These are phyloP conservation scores for Paramecium sonneborni DNA, from an alignment of 73 alveolate genomes.

Conservation along the genomic window DNA sequence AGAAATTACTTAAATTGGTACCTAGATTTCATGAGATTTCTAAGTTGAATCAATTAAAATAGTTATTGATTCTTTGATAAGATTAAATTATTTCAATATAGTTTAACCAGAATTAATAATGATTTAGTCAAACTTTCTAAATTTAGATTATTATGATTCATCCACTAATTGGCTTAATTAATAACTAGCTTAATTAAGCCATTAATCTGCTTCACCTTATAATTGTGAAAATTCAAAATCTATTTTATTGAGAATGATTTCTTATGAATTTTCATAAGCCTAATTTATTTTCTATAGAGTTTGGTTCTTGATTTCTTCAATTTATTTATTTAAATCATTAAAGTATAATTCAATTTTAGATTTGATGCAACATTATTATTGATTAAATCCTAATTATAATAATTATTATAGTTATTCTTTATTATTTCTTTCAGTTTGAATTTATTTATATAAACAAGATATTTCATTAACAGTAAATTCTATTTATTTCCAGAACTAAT, in stretches of 20 bases:
- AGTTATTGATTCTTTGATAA: neutral
- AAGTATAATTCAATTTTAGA: neutral
- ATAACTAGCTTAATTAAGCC: neutral
- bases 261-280: neutral
- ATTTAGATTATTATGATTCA: neutral
- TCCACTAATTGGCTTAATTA: neutral
- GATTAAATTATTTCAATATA: neutral
- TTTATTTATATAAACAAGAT: neutral
- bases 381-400: neutral
- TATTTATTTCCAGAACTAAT: slow-evolving; percentile 72
- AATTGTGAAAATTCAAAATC: neutral
- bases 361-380: neutral
- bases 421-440: neutral
- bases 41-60: neutral
- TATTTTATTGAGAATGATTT: neutral
- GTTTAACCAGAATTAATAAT: neutral
- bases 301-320: neutral
- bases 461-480: slow-evolving; percentile 68
- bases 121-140: neutral
- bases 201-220: neutral
- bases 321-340: neutral
- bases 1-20: neutral
- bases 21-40: neutral
- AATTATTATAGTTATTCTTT: neutral
- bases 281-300: neutral